Percentiles rank a stretch among this genome's conserved stretches.
Evolutionary conservation across 1,139 yeast genomes (phyloP).

Genomic region (Saccharomyces hybrid): DNA sequence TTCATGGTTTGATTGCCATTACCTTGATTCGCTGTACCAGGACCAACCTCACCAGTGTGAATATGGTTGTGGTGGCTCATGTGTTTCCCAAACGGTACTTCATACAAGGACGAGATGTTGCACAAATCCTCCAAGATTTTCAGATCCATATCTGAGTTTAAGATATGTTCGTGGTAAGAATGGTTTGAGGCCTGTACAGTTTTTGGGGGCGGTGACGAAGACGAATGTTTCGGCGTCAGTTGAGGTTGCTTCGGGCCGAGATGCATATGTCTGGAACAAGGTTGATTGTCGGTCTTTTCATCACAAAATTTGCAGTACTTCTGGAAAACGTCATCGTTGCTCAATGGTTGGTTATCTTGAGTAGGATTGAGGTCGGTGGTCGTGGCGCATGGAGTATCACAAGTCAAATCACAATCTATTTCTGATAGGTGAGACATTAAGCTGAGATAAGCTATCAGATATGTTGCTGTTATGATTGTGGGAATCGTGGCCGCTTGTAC

Average conservation of each 20-base stretch:
- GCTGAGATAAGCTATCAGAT: background rate
- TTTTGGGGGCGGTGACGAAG: background rate
- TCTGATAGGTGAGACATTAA: slow-evolving; percentile 14
- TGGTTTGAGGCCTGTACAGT: background rate
- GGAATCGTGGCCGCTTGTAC: background rate
- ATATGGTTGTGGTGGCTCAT: slow-evolving; percentile 11
- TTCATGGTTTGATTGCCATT: background rate
- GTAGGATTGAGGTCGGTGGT: background rate
- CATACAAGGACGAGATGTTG: slow-evolving; percentile 30
- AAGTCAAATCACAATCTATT: slow-evolving; percentile 25
- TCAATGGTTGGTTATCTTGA: background rate
- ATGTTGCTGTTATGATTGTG: background rate
- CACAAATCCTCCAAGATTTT: slow-evolving; percentile 27
- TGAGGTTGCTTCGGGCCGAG: background rate
- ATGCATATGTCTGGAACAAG: background rate
- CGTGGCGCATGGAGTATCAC: slow-evolving; percentile 11
- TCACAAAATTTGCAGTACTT: slow-evolving; percentile 23
- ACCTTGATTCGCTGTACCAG: background rate
- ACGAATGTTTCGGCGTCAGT: background rate
- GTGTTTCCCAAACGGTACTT: slow-evolving; percentile 28
- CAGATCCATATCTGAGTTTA: slow-evolving; percentile 24
- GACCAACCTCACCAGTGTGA: background rate
- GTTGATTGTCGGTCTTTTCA: slow-evolving; percentile 2
- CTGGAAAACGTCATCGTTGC: slow-evolving; percentile 20
- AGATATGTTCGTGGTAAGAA: slow-evolving; percentile 8